These are phyloP conservation scores for Marasmius oreades DNA, from an alignment of 1,284 basidiomycete species.

Conservation along the genomic window DNA sequence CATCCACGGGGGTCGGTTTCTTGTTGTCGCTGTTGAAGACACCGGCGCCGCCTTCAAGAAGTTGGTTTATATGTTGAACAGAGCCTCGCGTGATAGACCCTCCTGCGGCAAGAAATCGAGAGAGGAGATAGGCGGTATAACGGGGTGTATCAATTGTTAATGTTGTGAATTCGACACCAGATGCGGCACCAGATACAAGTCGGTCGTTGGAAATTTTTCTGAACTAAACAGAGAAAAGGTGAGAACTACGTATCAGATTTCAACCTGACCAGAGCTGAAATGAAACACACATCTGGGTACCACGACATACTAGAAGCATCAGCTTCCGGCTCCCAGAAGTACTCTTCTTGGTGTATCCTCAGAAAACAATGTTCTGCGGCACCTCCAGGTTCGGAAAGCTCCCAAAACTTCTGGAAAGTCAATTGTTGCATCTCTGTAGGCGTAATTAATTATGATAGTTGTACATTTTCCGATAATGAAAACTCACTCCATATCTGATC, in stretches of 20 bases:
- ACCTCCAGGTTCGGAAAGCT: slow-evolving; percentile 54
- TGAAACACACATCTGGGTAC: slow-evolving; percentile 57
- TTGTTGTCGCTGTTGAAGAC: slow-evolving; percentile 31
- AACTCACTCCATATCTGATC: slow-evolving; percentile 45
- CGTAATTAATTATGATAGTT: background rate
- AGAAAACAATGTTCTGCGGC: slow-evolving; percentile 56
- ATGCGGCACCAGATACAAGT: slow-evolving; percentile 35
- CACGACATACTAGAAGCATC: slow-evolving; percentile 42
- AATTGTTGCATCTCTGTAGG: slow-evolving; percentile 61
- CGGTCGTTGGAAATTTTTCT: slow-evolving; percentile 35
- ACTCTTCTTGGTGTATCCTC: slow-evolving; percentile 58
- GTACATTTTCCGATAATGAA: background rate
- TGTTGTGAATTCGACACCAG: slow-evolving; percentile 61
- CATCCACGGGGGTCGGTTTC: slow-evolving; percentile 33
- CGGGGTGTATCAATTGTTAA: slow-evolving; percentile 65
- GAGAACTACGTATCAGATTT: background rate
- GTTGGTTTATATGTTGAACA: slow-evolving; percentile 62
- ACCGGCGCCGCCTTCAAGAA: slow-evolving; percentile 54
- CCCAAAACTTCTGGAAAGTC: slow-evolving; percentile 72
- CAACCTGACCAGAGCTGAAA: background rate
- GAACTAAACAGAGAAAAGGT: slow-evolving; percentile 37
- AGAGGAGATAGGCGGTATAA: slow-evolving; percentile 67
- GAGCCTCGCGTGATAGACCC: slow-evolving; percentile 54
- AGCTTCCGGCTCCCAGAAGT: slow-evolving; percentile 41
- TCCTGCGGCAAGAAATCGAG: slow-evolving; percentile 57